Evolutionary conservation across 192 early-diverging fungal genomes (phyloP).

Genomic region (Entomortierella beljakovae): DNA sequence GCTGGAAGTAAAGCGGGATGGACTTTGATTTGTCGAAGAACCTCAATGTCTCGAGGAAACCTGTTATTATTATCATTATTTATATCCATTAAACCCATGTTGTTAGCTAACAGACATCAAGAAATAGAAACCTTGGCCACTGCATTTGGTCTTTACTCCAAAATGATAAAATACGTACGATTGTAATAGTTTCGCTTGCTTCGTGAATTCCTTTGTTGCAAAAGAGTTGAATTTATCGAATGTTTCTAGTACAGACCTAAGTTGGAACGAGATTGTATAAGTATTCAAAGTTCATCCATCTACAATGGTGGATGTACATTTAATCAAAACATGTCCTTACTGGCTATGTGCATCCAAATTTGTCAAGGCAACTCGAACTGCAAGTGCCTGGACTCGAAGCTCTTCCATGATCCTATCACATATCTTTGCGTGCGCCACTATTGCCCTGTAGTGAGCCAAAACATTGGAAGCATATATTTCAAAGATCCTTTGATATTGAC

Average conservation of each 20-base stretch:
- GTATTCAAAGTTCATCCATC: neutral
- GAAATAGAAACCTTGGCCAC: neutral
- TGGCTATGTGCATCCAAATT: slow-evolving; percentile 62
- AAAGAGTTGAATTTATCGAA: slow-evolving; percentile 54
- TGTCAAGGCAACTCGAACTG: slow-evolving; percentile 61
- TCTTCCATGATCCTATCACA: slow-evolving; percentile 58
- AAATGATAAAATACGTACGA: slow-evolving; percentile 22
- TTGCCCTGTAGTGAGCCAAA: slow-evolving; percentile 44
- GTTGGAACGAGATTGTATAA: neutral
- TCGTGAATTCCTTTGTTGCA: slow-evolving; percentile 56
- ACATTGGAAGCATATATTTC: slow-evolving; percentile 32
- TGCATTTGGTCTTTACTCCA: neutral
- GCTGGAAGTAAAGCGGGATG: slow-evolving; percentile 55
- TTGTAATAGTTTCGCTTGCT: slow-evolving; percentile 47
- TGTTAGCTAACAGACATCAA: neutral
- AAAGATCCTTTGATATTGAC: slow-evolving; percentile 32
- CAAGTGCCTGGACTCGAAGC: slow-evolving; percentile 61
- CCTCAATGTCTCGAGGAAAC: slow-evolving; percentile 54
- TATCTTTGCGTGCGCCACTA: slow-evolving; percentile 46
- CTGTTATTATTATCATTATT: slow-evolving; percentile 6
- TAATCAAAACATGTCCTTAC: slow-evolving; percentile 6
- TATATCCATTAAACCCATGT: neutral
- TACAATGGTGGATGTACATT: neutral
- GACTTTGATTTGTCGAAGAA: slow-evolving; percentile 57
- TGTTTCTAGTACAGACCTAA: slow-evolving; percentile 56